Evolutionary conservation across 495 filamentous ascomycete genomes (phyloP), one percentile per base, ranked within the genome.

Genomic region (Terfezia boudieri): DNA sequence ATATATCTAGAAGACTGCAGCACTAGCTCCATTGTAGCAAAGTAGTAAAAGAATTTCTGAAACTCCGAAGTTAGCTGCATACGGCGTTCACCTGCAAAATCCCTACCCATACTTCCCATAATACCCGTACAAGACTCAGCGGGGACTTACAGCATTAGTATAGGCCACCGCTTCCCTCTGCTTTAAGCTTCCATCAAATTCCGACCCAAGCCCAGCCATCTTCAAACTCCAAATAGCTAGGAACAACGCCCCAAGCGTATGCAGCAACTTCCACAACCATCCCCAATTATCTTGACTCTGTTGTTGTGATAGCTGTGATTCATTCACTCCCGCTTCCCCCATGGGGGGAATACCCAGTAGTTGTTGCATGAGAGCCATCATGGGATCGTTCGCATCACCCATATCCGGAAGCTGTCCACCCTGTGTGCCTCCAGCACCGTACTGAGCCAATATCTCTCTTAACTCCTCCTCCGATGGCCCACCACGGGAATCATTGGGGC

Each of bases 371-470:
- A 65, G 56, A 49, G 55, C 56, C 57, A 64, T 55, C 56, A 65
- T 59, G 20, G 62, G 62, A 32, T 65, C 62, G 23, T 64, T 54
- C n/a, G 46, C 52, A 16, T 52, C 55, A 23, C 20, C 14, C 16
- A 55, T 50, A 8, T 20, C 50, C 11, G 54, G 55, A 32, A 32
- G 26, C 26, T 32, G 26, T 2, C 46, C 37, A 51, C 53, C 55
- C 36, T 20, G 54, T 4, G 52, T n/a, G 10, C 56, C 43, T 23
- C 56, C 56, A 50, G 52, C 54, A 35, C 57, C 57, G 36, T 57
- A 37, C 41, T 49, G 16, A 51, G 71, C 66, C 63, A 72, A 69
- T 61, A 73, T 65, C 56, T 71, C 66, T 11, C 72, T 67, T 17
- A 78, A 62, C 49, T 57, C 56, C 11, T 52, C 58, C 20, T 57